phyloP scores from a whole-genome alignment of 176 grass and related monocot species.

The Bonia amplexicaulis region DNA sequence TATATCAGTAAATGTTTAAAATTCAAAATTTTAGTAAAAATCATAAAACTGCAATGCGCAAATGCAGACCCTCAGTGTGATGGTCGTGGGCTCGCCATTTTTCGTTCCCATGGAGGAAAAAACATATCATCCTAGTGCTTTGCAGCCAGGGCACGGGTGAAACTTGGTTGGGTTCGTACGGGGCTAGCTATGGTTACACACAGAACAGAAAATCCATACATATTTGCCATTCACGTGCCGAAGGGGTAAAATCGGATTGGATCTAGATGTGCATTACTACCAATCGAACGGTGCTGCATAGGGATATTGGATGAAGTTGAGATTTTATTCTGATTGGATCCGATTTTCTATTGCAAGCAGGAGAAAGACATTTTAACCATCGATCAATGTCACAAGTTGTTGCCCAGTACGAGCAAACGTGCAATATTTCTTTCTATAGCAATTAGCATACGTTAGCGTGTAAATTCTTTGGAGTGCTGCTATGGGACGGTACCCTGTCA shows the following conservation, averaged over 20 bases:
- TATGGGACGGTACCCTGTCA: no score
- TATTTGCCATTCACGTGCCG: no score
- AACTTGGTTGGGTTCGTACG: background rate
- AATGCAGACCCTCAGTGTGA: background rate
- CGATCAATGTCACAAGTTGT: background rate
- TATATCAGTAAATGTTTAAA: no score
- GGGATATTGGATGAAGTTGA: background rate
- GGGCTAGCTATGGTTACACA: no score
- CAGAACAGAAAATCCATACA: no score
- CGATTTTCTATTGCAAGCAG: background rate
- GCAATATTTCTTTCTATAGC: background rate
- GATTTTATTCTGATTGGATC: background rate
- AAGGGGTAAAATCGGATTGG: no score
- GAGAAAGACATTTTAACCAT: background rate
- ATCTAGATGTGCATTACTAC: background rate
- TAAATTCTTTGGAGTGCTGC: background rate
- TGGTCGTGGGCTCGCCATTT: background rate
- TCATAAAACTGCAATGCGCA: no score
- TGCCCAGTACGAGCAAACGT: background rate
- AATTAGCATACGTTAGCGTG: background rate
- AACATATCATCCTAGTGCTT: background rate
- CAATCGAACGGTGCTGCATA: background rate
- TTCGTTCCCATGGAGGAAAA: background rate
- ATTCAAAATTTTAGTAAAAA: no score
- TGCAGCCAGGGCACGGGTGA: background rate